Evolutionary conservation across 1,284 basidiomycete genomes (phyloP), one percentile per base, ranked within the genome.

Genomic region (Salmacisia buchloeana): DNA sequence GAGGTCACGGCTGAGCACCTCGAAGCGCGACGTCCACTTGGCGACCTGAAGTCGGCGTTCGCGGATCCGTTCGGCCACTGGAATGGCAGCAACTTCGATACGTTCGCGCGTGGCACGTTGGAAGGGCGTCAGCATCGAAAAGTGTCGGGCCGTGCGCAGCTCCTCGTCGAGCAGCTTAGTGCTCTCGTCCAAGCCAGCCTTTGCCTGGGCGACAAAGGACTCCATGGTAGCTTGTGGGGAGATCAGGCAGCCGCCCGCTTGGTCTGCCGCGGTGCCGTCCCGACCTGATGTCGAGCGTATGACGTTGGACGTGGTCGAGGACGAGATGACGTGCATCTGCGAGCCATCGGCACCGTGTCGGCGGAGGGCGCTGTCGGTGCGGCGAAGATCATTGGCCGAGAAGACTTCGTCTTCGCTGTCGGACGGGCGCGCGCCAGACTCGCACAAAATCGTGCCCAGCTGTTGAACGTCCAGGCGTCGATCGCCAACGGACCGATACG

Each of bases 401-500:
- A n/a, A n/a, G 18, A 18, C 5, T 5, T 43, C 23, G 15, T 43
- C 39, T 5, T n/a, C 18, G 15, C 18, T n/a, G 39, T 4, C 23
- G 4, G 49, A 33, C 29, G 9, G 13, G 3, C 18, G 23, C 18
- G 49, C 29, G 3, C 27, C 15, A 54, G 29, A 15, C 49, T 54
- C 49, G 49, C 49, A 54, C 27, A 54, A 33, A 25, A 54, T 25
- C 49, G 13, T 54, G 29, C 29, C 15, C 25, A 54, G 27, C 10
- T 54, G 29, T 33, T 27, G 27, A 5, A 31, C 41, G 57, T 71
- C 74, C 3, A 72, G 81, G 0, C 89, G 85, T 15, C 92, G 87
- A 85, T 96, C 84, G n/a, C 89, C 89, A 7, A 87, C 85, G 1
- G 90, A 87, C 80, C 89, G 92, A 85, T 97, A 97, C 7, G 90